phyloP scores from a whole-genome alignment of 495 filamentous ascomycete species.

The Entonaema liquescens region DNA sequence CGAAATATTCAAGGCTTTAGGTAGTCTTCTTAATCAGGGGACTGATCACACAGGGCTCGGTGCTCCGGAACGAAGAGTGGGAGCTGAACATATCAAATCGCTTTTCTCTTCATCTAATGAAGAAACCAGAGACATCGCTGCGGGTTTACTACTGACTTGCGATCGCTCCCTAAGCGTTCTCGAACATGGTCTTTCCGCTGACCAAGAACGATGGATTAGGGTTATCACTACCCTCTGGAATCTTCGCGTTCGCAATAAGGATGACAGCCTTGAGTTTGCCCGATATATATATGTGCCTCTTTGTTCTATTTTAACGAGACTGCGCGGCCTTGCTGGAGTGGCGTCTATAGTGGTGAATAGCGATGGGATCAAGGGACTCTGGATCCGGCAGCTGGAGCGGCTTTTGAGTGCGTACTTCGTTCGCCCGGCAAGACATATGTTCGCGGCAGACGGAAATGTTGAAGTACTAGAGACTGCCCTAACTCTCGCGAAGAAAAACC shows the following conservation, averaged over 20 bases:
- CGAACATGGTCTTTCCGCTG: constrained; percentile 32
- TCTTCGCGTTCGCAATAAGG: constrained; percentile 51
- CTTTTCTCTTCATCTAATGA: constrained; percentile 53
- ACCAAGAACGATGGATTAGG: constrained; percentile 52
- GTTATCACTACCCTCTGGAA: constrained; percentile 53
- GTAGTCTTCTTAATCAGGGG: constrained; percentile 46
- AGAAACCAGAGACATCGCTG: constrained; percentile 51
- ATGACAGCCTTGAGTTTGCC: constrained; percentile 53
- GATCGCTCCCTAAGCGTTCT: constrained; percentile 42
- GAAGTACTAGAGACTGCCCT: constrained; percentile 48
- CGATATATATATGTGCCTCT: constrained; percentile 47
- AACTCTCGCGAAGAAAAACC: constrained; percentile 43
- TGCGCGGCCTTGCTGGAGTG: constrained; percentile 42
- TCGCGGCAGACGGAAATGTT: constrained; percentile 54
- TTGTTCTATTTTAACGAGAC: constrained; percentile 46
- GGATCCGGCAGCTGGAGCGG: constrained; percentile 62
- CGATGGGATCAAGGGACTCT: constrained; percentile 37
- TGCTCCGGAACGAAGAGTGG: constrained; percentile 45
- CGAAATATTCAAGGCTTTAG: constrained; percentile 51
- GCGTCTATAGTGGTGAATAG: constrained; percentile 20
- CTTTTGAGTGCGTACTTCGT: constrained; percentile 76
- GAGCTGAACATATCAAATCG: constrained; percentile 58
- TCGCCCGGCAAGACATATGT: constrained; percentile 68
- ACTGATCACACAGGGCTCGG: constrained; percentile 5
- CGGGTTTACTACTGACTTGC: constrained; percentile 51